phyloP scores from a whole-genome alignment of 2,329 filamentous ascomycete genomes.

The Ceratocystis harringtonii region DNA sequence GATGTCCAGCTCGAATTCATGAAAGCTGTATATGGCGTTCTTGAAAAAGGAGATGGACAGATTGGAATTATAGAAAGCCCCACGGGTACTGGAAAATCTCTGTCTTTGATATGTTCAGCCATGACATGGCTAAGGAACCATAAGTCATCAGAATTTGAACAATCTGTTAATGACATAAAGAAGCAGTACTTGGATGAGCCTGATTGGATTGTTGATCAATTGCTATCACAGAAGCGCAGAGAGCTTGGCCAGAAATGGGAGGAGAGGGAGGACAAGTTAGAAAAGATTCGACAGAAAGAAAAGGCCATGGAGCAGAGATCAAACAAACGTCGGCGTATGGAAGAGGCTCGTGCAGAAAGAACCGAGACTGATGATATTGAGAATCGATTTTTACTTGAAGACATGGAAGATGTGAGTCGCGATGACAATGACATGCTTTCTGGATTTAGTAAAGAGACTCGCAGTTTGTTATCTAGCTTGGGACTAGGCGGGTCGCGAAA shows the following conservation, averaged over 20 bases:
- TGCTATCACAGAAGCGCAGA: slow-evolving; percentile 50
- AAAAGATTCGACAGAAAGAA: slow-evolving; percentile 48
- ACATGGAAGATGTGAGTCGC: slow-evolving; percentile 39
- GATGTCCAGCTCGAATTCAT: slow-evolving; percentile 81
- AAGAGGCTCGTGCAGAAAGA: slow-evolving; percentile 22
- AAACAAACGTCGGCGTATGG: slow-evolving; percentile 33
- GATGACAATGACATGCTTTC: slow-evolving; percentile 29
- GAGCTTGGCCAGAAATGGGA: slow-evolving; percentile 52
- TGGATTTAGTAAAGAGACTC: slow-evolving; percentile 58
- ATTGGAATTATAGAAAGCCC: slow-evolving; percentile 84
- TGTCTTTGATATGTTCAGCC: slow-evolving; percentile 79
- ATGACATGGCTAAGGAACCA: slow-evolving; percentile 82
- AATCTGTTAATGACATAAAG: slow-evolving; percentile 31
- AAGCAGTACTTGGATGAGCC: slow-evolving; percentile 50
- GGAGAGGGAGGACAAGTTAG: slow-evolving; percentile 59
- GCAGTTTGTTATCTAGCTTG: slow-evolving; percentile 55
- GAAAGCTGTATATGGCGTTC: slow-evolving; percentile 62
- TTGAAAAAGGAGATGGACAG: slow-evolving; percentile 55
- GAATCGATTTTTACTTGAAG: slow-evolving; percentile 58
- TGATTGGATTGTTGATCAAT: slow-evolving; percentile 70
- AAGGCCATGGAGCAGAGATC: slow-evolving; percentile 39
- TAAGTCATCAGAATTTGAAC: slow-evolving; percentile 47
- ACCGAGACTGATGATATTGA: slow-evolving; percentile 37
- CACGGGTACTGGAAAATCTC: slow-evolving; percentile 82
- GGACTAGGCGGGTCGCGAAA: slow-evolving; percentile 30